Conservation (phyloP, 768 basidiomycete genomes). For the Botryobasidium botryosum region DNA sequence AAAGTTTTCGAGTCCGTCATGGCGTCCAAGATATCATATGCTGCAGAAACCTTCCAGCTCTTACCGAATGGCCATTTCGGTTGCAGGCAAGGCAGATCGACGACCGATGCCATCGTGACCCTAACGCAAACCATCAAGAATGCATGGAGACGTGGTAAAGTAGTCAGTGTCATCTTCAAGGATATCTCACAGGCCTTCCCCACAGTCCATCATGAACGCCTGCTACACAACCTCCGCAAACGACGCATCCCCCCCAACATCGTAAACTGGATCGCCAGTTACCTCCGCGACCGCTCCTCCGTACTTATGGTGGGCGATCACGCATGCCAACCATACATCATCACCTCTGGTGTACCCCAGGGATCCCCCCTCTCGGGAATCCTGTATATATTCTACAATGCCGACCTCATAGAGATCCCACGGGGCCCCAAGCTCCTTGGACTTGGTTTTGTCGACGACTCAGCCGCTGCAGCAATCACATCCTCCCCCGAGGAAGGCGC, state of each 20-base stretch:
- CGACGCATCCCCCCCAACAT: constrained; percentile 3
- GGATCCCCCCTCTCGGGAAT: constrained; percentile 12
- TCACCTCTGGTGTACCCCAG: constrained; percentile 9
- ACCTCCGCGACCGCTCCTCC: constrained; percentile 6
- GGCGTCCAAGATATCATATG: background rate
- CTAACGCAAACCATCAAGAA: constrained; percentile 6
- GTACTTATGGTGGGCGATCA: constrained; percentile 5
- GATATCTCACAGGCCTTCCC: constrained; percentile 13
- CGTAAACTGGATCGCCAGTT: background rate
- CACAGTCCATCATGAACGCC: constrained; percentile 2
- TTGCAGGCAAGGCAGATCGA: constrained; percentile 7
- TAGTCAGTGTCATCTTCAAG: constrained; percentile 8
- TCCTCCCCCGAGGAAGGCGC: background rate
- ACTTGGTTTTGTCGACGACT: constrained; percentile 9
- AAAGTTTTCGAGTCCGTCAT: constrained; percentile 4
- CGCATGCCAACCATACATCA: background rate
- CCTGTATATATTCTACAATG: constrained; percentile 13
- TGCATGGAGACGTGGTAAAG: constrained; percentile 6
- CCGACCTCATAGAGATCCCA: constrained; percentile 5
- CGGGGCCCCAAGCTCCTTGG: no score
- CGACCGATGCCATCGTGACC: constrained; percentile 8
- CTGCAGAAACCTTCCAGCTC: background rate
- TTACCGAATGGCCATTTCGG: constrained; percentile 8
- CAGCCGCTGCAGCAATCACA: background rate
- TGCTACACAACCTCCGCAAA: constrained; percentile 9